phyloP scores from a whole-genome alignment of 1,284 basidiomycete species.

The Leucoagaricus sp. region DNA sequence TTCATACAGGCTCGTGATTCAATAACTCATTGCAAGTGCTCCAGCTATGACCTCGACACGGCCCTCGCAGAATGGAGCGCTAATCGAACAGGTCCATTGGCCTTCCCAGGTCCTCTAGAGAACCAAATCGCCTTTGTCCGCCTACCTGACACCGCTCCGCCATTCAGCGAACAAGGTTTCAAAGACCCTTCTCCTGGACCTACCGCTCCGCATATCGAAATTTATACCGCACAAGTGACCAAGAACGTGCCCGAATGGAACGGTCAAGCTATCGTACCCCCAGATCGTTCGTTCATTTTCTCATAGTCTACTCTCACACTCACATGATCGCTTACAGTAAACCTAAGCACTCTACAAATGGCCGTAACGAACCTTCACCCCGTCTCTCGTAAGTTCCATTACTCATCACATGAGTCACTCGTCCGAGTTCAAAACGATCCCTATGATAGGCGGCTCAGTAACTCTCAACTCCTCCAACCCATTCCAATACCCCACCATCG shows the following conservation, averaged over 20 bases:
- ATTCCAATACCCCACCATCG: too few relatives aligned
- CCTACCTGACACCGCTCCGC: slow-evolving; percentile 15
- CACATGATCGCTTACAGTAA: too few relatives aligned
- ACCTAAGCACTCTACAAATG: too few relatives aligned
- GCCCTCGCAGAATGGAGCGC: background rate
- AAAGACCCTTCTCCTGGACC: slow-evolving; percentile 17
- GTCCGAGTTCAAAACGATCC: too few relatives aligned
- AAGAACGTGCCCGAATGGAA: background rate
- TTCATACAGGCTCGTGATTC: background rate
- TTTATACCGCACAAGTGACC: background rate
- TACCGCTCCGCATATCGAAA: slow-evolving; percentile 19
- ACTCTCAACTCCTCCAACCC: too few relatives aligned
- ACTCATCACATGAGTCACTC: too few relatives aligned
- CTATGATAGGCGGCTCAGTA: slow-evolving; percentile 32
- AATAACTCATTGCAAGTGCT: too few relatives aligned
- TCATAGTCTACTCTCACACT: too few relatives aligned
- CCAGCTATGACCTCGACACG: background rate
- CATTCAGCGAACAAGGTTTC: slow-evolving; percentile 5
- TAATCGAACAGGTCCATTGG: background rate
- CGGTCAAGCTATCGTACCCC: background rate
- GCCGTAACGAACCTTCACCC: background rate
- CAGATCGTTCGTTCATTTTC: background rate
- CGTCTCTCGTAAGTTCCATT: background rate
- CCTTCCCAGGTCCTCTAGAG: background rate
- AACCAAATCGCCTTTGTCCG: slow-evolving; percentile 15